A percentile compares a stretch with the other conserved stretches of the same genome.
Conservation (phyloP, 176 grass and related monocot genomes). For the Triticum turgidum region DNA sequence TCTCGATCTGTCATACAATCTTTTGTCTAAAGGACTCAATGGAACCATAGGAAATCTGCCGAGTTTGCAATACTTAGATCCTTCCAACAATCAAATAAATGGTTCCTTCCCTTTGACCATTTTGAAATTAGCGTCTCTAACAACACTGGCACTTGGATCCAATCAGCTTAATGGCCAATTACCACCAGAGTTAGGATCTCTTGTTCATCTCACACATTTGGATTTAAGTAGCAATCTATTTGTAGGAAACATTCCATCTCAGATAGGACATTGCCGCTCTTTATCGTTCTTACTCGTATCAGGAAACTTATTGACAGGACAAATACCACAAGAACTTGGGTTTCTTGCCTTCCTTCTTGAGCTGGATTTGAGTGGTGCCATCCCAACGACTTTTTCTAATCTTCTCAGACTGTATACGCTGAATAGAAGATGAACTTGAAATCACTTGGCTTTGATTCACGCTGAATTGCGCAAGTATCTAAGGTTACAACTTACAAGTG, state of each 20-base stretch:
- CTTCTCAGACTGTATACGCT: rapidly evolving
- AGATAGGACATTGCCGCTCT: neutral
- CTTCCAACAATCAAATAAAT: neutral
- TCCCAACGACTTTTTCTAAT: neutral
- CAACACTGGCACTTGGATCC: rapidly evolving
- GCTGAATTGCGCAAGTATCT: too few species aligned
- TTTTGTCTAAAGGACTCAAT: too few species aligned
- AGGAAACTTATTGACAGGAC: neutral
- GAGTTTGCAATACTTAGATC: too few species aligned
- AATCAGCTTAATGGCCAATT: neutral
- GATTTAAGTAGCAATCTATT: neutral
- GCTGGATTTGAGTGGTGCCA: slow-evolving; percentile 19
- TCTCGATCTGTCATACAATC: too few species aligned
- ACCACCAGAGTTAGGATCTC: neutral
- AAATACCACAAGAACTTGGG: slow-evolving; percentile 27
- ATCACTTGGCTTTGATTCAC: too few species aligned
- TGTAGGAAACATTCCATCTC: neutral
- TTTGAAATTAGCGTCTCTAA: neutral
- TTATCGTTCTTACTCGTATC: neutral
- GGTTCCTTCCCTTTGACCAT: neutral
- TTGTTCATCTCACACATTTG: neutral
- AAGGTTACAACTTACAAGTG: too few species aligned
- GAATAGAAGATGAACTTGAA: neutral
- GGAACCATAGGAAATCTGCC: too few species aligned
- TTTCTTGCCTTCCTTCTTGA: rapidly evolving